Evolutionary conservation across 2,329 filamentous ascomycete genomes (phyloP).

Genomic region (Diplodia mutila): DNA sequence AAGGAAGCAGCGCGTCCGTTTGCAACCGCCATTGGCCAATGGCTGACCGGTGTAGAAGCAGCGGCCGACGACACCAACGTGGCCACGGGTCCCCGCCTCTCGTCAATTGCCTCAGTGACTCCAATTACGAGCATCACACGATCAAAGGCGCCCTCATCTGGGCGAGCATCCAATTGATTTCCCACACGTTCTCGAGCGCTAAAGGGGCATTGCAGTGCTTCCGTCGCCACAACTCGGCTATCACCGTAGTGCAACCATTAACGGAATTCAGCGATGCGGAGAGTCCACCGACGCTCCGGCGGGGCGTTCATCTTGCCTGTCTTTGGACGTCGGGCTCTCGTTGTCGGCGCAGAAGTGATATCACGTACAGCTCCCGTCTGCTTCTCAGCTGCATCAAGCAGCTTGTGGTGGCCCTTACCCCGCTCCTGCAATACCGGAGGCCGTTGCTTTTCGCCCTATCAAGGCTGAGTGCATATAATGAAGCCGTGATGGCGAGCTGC

Average conservation of each 20-base stretch:
- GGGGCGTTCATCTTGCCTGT: background rate
- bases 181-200: background rate
- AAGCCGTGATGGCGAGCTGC: background rate
- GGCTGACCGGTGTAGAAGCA: background rate
- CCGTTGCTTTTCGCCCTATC: background rate
- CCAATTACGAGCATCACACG: background rate
- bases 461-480: background rate
- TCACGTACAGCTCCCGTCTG: background rate
- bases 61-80: too few species aligned
- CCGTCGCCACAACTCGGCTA: background rate
- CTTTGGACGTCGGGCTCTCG: background rate
- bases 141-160: background rate
- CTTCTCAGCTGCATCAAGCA: background rate
- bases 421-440: background rate
- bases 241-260: background rate
- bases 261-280: background rate
- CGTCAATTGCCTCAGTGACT: background rate
- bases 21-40: background rate
- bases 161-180: background rate
- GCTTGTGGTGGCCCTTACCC: background rate
- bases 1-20: background rate
- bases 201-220: background rate
- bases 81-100: background rate
- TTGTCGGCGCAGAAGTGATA: background rate
- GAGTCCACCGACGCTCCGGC: background rate